Evolutionary conservation across 2,329 filamentous ascomycete species (phyloP), one percentile per base, ranked within the genome.

Genomic region (Fusarium bactridioides): DNA sequence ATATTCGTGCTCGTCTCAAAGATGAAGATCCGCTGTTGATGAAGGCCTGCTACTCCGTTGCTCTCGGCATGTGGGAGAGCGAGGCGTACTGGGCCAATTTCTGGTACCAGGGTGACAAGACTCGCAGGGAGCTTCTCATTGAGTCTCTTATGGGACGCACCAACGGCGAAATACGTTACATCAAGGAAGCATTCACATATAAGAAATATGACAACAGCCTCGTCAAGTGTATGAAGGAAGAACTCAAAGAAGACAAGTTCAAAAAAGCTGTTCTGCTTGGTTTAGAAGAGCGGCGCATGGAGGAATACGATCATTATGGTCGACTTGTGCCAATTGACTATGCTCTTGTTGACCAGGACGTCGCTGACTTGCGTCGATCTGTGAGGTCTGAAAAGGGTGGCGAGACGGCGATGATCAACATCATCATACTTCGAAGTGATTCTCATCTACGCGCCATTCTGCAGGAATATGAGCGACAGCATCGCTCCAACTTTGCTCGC

Each of bases 41-140:
- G 83, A 98, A 98, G 83, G 93, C 93, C 11, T 94, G 92, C 78
- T 98, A 98, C 80, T 91, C 95, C 7, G 95, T 94, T 5, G 94
- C 95, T 1, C 88, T 98, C 1, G 96, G 96, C 15, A 88, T 89
- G 58, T 98, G 94, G 91, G 96, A 98, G 83, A 92, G 91, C 75
- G 96, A 99, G 81, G 94, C 94, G 1, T 97, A 97, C 86, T 99
- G 96, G 95, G 94, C 95, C 67, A 98, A 98, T 81, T 97, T 94
- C 82, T 98, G 94, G 91, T 98, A 98, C 83, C 95, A 98, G 79
- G 91, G 92, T 41, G 93, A 95, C 81, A 93, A 92, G 77, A 93
- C 91, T 12, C 89, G 94, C 6, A 90, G 95, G 10, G 95, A 98
- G 81, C 86, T 99, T 40, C 88, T 99, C 59, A 98, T 98, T 76